A percentile compares a stretch with the other conserved stretches of the same genome.
Conservation (phyloP, 106 monocot genomes). For the Phalaenopsis equestris region DNA sequence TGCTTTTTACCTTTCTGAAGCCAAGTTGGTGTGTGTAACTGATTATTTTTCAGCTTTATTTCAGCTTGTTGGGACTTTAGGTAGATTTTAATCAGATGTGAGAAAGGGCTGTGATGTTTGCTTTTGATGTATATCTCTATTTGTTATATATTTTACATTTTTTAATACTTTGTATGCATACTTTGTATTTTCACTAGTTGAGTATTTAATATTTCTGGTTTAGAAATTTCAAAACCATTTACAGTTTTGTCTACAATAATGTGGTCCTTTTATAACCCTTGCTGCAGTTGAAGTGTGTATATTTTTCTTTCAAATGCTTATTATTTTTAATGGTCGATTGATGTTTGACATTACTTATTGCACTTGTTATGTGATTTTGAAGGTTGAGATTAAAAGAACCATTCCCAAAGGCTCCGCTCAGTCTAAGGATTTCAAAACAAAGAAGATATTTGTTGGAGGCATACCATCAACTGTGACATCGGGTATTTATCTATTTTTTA, state of each 20-base stretch:
- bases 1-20: too few species aligned
- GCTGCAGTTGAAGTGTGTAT: background rate
- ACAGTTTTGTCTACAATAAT: too few species aligned
- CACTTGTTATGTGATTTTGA: background rate
- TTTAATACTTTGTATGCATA: too few species aligned
- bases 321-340: background rate
- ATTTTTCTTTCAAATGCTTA: background rate
- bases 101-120: too few species aligned
- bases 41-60: too few species aligned
- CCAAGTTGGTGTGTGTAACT: too few species aligned
- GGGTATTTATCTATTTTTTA: constrained; percentile 27
- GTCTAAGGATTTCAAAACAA: constrained; percentile 81
- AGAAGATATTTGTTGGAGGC: constrained; percentile 97
- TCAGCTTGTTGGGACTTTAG: too few species aligned
- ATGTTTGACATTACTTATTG: background rate
- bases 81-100: too few species aligned
- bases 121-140: too few species aligned
- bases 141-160: too few species aligned
- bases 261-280: too few species aligned
- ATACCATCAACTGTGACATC: constrained; percentile 59
- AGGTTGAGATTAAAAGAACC: constrained; percentile 99
- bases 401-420: constrained; percentile 79
- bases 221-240: too few species aligned
- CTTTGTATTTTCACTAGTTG: background rate
- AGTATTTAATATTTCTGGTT: background rate